Evolutionary conservation across 352 stramenopile species (phyloP), one percentile per base, ranked within the genome.

Genomic region (Phytophthora lateralis): DNA sequence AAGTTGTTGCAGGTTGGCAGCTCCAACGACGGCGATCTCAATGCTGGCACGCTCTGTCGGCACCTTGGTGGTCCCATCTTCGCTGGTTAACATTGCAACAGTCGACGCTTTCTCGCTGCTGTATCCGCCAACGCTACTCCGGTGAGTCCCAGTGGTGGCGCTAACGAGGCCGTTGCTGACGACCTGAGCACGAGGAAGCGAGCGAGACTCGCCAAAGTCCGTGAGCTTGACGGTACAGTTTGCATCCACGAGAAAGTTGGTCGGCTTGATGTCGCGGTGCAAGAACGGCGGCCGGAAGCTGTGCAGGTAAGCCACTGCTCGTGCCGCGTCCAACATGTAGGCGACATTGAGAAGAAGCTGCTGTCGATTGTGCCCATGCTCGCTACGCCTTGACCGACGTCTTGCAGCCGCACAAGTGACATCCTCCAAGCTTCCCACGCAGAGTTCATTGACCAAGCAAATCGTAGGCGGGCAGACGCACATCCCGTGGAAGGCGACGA

Each of bases 191-290:
- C 78, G 71, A 38, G 73, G 76, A 10, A 83, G 62, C 21, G 73
- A 74, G 1, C 80, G 72, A 7, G 80, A 88, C 51, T 90, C 80
- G n/a, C 82, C 82, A 58, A 91, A 91, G 50, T 91, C 80, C 2
- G 82, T 89, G 27, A 90, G 66, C 39, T 89, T 91, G 63, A 89
- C 76, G 3, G 47, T 82, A 38, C 61, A 69, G 26, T 88, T 65
- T 0, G 55, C 55, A 63, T 89, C 80, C 11, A 94, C 71, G 1
- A 93, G 65, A 52, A 92, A 93, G 64, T 91, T 94, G 27, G 63
- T 69, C 0, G 83, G 81, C 27, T 91, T 91, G 57, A 94, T 89
- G 56, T 93, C 83, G 5, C 84, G 81, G 35, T 93, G 83, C 11
- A 94, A 50, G 63, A 94, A 91, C 5, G 80, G 66, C 14, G 82